A percentile compares a stretch with the other conserved stretches of the same genome.
Conservation (phyloP, 345 rosid genomes). For the Populus euphratica region DNA sequence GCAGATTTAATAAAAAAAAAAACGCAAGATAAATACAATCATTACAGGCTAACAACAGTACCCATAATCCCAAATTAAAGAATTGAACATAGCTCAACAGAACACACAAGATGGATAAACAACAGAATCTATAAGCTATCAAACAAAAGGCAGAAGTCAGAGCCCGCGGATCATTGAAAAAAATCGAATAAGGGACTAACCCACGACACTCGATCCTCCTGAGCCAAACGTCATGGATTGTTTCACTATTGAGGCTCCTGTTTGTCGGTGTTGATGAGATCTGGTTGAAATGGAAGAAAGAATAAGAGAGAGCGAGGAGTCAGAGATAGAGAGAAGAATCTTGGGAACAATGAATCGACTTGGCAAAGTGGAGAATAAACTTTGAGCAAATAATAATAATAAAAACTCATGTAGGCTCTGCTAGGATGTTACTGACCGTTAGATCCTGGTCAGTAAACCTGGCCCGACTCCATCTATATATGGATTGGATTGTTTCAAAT, state of each 20-base stretch:
- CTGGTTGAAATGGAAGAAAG: slow-evolving; percentile 15
- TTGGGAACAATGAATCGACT: slow-evolving; percentile 14
- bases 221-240: slow-evolving; percentile 79
- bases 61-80: slow-evolving; percentile 1
- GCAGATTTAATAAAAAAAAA: background rate
- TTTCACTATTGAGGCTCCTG: background rate
- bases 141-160: background rate
- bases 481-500: too few species aligned
- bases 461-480: too few species aligned
- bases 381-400: too few species aligned
- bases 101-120: background rate
- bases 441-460: too few species aligned
- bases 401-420: background rate
- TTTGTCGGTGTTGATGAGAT: slow-evolving; percentile 34
- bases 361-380: slow-evolving; percentile 13
- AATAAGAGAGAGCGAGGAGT: background rate
- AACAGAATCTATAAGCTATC: slow-evolving; percentile 12
- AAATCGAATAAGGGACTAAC: slow-evolving; percentile 27
- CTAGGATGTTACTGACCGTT: background rate
- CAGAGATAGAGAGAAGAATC: slow-evolving; percentile 18
- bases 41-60: background rate
- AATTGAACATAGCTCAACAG: background rate
- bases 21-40: slow-evolving; percentile 8
- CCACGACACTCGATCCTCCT: slow-evolving; percentile 85
- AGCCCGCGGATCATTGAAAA: background rate